Evolutionary conservation across 495 filamentous ascomycete species (phyloP), one percentile per base, ranked within the genome.

Genomic region (Venustampulla echinocandica): DNA sequence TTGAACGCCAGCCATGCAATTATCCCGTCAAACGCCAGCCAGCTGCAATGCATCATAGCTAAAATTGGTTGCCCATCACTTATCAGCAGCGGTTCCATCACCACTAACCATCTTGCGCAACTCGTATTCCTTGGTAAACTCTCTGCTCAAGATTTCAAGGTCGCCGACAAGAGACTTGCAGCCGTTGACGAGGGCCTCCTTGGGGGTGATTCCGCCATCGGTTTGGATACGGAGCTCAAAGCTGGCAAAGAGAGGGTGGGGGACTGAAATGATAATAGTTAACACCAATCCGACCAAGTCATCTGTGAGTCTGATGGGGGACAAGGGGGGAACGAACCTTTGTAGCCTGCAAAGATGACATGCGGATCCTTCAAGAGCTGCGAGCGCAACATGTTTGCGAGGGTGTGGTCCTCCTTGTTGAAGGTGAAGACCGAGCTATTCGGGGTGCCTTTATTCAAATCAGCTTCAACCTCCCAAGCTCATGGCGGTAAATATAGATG

Each of bases 371-470:
- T 80, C 57, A 87, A 74, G 36, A 97, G 84, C 49, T 86, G 84
- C 43, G 81, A 76, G 46, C 80, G 77, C 33, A 99, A 76, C 49
- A 97, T 73, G 61, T 97, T 96, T 47, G 80, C 92, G 35, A 99
- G 75, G 0, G 93, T 97, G 65, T 97, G 92, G 61, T 99, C 93
- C 61, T 99, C 93, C 65, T 95, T 96, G 62, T 87, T 81, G 67
- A 99, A 83, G 43, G 81, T 83, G 70, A 99, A 97, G 61, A 94
- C 83, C 14, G 88, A 82, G 54, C 79, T 73, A 69, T 93, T 76
- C 56, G 90, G 70, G 75, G 81, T 84, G 50, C 90, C 90, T 94
- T 42, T 11, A 20, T 32, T 61, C 23, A 63, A 44, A 41, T 33
- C 34, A 22, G 10, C 40, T n/a, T n/a, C n/a, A n/a, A n/a, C n/a